These are phyloP conservation scores for Globisporangium camurandrum DNA, from an alignment of 352 stramenopile species.

Conservation along the genomic window DNA sequence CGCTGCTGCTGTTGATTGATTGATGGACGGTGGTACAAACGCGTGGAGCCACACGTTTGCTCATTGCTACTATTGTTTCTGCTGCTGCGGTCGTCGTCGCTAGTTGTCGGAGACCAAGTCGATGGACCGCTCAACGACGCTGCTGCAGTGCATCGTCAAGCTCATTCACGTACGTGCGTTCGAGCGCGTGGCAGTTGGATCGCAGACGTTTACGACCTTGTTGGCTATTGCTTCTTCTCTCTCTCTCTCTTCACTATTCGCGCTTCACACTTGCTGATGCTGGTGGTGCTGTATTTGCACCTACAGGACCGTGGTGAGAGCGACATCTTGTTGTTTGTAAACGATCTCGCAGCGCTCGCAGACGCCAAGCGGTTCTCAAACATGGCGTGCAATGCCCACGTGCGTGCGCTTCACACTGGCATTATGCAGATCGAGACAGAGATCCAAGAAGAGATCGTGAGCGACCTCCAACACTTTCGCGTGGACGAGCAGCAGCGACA, in stretches of 20 bases:
- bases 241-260: conserved; percentile 1
- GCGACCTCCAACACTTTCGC: conserved; percentile 45
- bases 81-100: too few relatives aligned
- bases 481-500: conserved; percentile 31
- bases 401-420: conserved; percentile 35
- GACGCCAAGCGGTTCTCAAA: conserved; percentile 70
- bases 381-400: conserved; percentile 52
- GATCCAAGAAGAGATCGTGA: conserved; percentile 67
- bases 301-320: conserved; percentile 57
- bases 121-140: conserved; percentile 58
- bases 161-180: conserved; percentile 57
- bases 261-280: not conserved
- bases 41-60: too few relatives aligned
- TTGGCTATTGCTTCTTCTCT: too few relatives aligned
- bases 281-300: not conserved
- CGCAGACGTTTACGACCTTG: too few relatives aligned
- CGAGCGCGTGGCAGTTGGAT: too few relatives aligned
- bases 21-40: too few relatives aligned
- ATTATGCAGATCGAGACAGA: conserved; percentile 50
- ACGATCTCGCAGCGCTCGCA: conserved; percentile 41
- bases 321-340: conserved; percentile 58
- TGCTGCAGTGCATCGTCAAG: conserved; percentile 74
- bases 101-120: conserved; percentile 81
- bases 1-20: not conserved
- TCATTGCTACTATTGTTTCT: too few relatives aligned